phyloP scores from a whole-genome alignment of 1,284 basidiomycete species.

The Irpex sp. region DNA sequence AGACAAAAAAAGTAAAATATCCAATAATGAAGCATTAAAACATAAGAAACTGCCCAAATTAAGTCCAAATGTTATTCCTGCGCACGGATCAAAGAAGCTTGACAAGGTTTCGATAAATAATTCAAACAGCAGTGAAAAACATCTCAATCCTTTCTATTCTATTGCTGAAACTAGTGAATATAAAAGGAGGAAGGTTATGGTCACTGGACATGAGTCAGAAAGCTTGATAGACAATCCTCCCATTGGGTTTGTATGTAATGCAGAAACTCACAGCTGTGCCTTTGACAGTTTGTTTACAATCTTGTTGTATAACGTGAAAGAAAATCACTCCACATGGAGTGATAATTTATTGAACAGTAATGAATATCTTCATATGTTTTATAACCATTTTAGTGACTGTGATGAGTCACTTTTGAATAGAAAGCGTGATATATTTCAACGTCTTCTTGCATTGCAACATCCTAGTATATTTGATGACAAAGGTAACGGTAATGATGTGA shows the following conservation, averaged over 20 bases:
- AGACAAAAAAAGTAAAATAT: not conserved
- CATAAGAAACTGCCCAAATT: too few relatives aligned
- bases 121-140: not conserved
- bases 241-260: not conserved
- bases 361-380: not conserved
- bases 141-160: too few relatives aligned
- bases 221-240: not conserved
- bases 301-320: not conserved
- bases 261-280: not conserved
- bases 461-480: not conserved
- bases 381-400: not conserved
- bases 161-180: not conserved
- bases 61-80: too few relatives aligned
- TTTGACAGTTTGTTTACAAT: slow-evolving; percentile 5
- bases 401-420: not conserved
- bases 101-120: too few relatives aligned
- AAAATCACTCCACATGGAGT: not conserved
- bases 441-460: not conserved
- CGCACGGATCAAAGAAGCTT: not conserved
- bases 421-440: not conserved
- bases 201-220: too few relatives aligned
- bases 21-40: too few relatives aligned
- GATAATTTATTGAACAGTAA: not conserved
- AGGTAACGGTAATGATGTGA: not conserved
- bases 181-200: not conserved